Evolutionary conservation across 345 rosid genomes (phyloP), one percentile per base, ranked within the genome.

Genomic region (Xanthoceras sorbifolium): DNA sequence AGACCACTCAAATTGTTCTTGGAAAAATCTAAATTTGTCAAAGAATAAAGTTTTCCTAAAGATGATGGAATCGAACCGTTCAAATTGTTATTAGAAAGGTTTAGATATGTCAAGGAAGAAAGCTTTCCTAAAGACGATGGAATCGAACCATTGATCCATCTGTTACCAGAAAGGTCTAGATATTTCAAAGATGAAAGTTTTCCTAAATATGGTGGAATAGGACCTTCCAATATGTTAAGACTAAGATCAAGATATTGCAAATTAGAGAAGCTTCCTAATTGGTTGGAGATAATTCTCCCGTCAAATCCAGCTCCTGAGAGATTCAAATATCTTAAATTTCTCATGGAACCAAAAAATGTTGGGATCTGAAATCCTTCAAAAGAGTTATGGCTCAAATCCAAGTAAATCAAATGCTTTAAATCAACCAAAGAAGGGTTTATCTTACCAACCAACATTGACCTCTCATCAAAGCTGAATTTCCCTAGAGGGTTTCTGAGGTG

Each of bases 331-430:
- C 29, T 71, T 14, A 32, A n/a, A 32, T 71, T 54, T 20, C 22
- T 12, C 63, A 70, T 3, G 0, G 29, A 70, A 29, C 48, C 77
- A 40, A 64, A 12, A 69, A 76, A 84, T n/a, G 14, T 22, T 25
- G 74, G 81, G 12, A 79, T 14, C 20, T 2, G 40, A 70, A 69
- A 6, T 10, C 46, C 50, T 52, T 38, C 65, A 32, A 81, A 79
- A 18, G 60, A 9, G 66, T 75, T 78, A 31, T 50, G 34, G 57
- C 84, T 76, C 0, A 84, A 46, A 65, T 81, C 80, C 57, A 78
- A 55, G 54, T 76, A 81, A 31, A 25, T 61, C 61, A 83, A 38
- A 76, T 73, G 28, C 76, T 79, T 68, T 9, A 83, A 52, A 60
- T 70, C 74, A 11, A 77, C 34, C 75, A 83, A 67, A 59, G 77